These are phyloP conservation scores for Halenospora varia DNA, from an alignment of 495 filamentous ascomycete species.

Conservation along the genomic window DNA sequence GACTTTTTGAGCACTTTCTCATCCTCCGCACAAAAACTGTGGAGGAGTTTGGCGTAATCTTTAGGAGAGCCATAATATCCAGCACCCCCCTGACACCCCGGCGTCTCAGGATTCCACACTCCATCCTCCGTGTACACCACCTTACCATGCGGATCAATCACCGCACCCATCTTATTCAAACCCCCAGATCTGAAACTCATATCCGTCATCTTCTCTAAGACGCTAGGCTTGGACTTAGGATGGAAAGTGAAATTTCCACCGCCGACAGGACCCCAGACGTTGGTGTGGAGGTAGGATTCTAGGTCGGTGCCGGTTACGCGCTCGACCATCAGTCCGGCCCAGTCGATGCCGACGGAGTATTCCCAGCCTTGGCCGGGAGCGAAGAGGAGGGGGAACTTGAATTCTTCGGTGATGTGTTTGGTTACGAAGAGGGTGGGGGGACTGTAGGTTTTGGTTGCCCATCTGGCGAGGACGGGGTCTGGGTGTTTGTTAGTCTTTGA, in stretches of 20 bases:
- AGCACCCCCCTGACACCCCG: conserved; percentile 35
- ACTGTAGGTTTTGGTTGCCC: background rate
- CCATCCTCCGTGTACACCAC: conserved; percentile 29
- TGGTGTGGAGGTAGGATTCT: conserved; percentile 50
- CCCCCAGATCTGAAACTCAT: conserved; percentile 27
- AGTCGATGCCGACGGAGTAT: conserved; percentile 45
- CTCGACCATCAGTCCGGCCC: conserved; percentile 51
- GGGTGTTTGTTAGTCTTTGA: background rate
- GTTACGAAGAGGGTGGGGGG: background rate
- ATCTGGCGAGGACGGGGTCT: background rate
- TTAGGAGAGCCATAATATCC: conserved; percentile 34
- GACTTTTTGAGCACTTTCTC: conserved; percentile 37
- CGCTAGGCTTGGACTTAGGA: conserved; percentile 33
- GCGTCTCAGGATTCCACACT: background rate
- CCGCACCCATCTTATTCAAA: conserved; percentile 17
- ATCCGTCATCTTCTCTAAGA: conserved; percentile 33
- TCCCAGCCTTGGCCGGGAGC: conserved; percentile 47
- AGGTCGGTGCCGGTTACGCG: conserved; percentile 45
- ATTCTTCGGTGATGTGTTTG: conserved; percentile 5
- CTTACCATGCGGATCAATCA: conserved; percentile 25
- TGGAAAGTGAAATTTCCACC: conserved; percentile 50
- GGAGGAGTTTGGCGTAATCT: conserved; percentile 43
- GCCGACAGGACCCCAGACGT: conserved; percentile 54
- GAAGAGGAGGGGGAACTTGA: conserved; percentile 36
- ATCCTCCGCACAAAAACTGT: conserved; percentile 38